Evolutionary conservation across 805 yeast genomes (phyloP).

Genomic region (Candida khao-thaluensis): DNA sequence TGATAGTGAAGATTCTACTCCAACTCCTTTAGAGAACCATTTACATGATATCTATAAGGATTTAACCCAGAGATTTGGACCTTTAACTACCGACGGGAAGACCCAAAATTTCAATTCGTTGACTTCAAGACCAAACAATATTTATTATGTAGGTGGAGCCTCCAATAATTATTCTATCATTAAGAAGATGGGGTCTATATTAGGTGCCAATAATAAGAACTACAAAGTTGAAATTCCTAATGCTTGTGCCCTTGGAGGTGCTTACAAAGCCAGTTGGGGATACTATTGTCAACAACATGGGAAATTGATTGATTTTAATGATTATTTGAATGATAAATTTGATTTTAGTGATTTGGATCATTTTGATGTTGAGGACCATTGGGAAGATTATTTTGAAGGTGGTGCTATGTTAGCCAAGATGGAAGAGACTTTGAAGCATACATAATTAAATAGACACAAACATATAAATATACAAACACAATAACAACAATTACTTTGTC

Average conservation of each 20-base stretch:
- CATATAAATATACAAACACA: not conserved
- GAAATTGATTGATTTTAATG: conserved; percentile 45
- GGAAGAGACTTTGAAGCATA: conserved; percentile 30
- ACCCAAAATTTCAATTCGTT: conserved; percentile 44
- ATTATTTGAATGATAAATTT: conserved; percentile 37
- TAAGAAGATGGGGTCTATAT: conserved; percentile 62
- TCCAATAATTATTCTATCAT: conserved; percentile 71
- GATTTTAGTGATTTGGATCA: conserved; percentile 51
- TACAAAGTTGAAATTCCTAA: conserved; percentile 75
- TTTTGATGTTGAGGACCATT: conserved; percentile 38
- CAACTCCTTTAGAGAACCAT: conserved; percentile 15
- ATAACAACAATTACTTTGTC: too few relatives aligned
- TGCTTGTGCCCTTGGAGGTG: conserved; percentile 93
- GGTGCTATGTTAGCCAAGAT: conserved; percentile 49
- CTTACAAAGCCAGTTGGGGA: conserved; percentile 82
- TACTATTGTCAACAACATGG: conserved; percentile 30
- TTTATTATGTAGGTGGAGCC: conserved; percentile 87
- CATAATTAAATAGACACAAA: not conserved
- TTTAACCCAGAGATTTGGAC: conserved; percentile 36
- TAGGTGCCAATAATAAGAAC: conserved; percentile 67
- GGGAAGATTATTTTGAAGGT: conserved; percentile 54
- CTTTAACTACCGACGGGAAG: conserved; percentile 49
- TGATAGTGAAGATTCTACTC: conserved; percentile 13
- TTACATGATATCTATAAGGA: conserved; percentile 25
- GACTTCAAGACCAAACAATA: conserved; percentile 59